phyloP scores from a whole-genome alignment of 805 yeast species.

The Pichia exigua region DNA sequence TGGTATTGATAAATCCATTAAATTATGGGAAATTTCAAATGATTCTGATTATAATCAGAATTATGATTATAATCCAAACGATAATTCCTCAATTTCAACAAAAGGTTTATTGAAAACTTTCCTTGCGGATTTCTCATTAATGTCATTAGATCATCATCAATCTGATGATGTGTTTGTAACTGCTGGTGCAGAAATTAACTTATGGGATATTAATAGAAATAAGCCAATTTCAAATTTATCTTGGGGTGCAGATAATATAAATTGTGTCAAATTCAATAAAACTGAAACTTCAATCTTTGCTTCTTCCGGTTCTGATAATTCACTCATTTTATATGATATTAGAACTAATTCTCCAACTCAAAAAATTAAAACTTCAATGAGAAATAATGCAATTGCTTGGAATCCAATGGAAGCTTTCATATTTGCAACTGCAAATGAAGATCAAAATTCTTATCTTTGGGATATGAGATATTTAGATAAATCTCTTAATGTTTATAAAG shows the following conservation, averaged over 20 bases:
- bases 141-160: constrained; percentile 80
- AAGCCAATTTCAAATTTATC: constrained; percentile 70
- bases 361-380: constrained; percentile 72
- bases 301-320: constrained; percentile 83
- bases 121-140: constrained; percentile 77
- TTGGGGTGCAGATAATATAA: constrained; percentile 96
- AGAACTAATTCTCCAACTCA: constrained; percentile 90
- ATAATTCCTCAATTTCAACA: constrained; percentile 23
- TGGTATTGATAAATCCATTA: constrained; percentile 84
- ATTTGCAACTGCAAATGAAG: constrained; percentile 89
- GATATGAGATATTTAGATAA: constrained; percentile 90
- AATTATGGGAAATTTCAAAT: constrained; percentile 73
- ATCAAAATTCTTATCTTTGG: constrained; percentile 89
- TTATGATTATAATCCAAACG: constrained; percentile 15
- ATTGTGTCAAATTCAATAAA: constrained; percentile 75
- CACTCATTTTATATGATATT: constrained; percentile 82
- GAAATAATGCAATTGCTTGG: constrained; percentile 87
- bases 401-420: constrained; percentile 96
- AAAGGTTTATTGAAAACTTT: constrained; percentile 70
- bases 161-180: constrained; percentile 72
- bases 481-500: constrained; percentile 81
- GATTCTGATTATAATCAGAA: constrained; percentile 25
- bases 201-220: constrained; percentile 87
- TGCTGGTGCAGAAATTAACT: constrained; percentile 80
- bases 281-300: constrained; percentile 88